Evolutionary conservation across 495 filamentous ascomycete species (phyloP), one percentile per base, ranked within the genome.

Genomic region (Aspergillus carlsbadensis): DNA sequence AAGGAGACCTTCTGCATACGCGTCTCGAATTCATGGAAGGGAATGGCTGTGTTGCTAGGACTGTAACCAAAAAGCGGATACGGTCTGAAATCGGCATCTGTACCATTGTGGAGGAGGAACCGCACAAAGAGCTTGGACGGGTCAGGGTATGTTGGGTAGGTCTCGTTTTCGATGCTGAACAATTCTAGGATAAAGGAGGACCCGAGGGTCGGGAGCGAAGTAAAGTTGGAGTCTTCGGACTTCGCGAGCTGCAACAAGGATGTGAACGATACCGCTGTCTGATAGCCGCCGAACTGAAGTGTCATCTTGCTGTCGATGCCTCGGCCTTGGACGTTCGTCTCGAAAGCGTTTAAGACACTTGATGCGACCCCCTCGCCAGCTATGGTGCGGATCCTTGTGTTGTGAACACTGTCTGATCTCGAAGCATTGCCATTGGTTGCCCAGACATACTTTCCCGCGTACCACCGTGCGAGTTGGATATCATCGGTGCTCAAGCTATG

Each of bases 51-150:
- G 47, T 79, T 73, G 39, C 70, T 77, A 15, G 77, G 75, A 6
- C 70, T 65, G 55, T 74, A 72, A 21, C 83, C 83, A 60, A 95
- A 93, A 3, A 95, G 77, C 3, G 88, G 84, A 68, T 83, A 92
- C 4, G 75, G 63, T 2, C 51, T 58, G 6, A 87, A 80, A 21
- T 74, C 66, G 24, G 65, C 59, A 17, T 49, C 17, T 29, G 88
- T 88, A 40, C 87, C 88, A 66, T 95, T 95, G 61, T 84, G 80
- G 69, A 92, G 84, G 10, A 89, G 70, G 72, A 92, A 91, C 36
- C 91, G 84, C 26, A 96, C 86, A 57, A 77, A 83, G 35, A 93
- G 76, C 40, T 90, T 78, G 17, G 80, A 71, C 6, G 66, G 59
- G 31, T 64, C 62, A 0, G 87, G 86, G 58, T 78, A 87, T 66